These are phyloP conservation scores for Aspergillus nidulans DNA, from an alignment of 495 filamentous ascomycete species.

Conservation along the genomic window DNA sequence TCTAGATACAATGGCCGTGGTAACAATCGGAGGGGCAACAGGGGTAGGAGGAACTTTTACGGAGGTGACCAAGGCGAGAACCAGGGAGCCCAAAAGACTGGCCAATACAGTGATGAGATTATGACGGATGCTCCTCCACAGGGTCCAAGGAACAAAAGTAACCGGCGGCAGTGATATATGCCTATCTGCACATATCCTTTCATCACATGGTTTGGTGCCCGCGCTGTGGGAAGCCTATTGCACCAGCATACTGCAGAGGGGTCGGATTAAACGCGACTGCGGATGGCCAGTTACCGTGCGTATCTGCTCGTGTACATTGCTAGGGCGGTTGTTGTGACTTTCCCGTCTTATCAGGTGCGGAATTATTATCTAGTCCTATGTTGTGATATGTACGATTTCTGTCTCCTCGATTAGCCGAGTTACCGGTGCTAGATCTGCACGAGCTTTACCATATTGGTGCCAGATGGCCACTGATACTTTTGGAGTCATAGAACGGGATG, in stretches of 20 bases:
- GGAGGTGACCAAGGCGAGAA: constrained; percentile 8
- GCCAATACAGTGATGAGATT: constrained; percentile 43
- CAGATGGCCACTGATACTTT: no score
- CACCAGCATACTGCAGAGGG: no score
- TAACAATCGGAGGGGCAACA: constrained; percentile 9
- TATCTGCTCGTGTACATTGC: background rate
- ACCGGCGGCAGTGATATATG: constrained; percentile 18
- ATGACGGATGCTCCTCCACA: constrained; percentile 36
- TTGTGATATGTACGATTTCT: constrained; percentile 28
- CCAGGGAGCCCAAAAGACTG: constrained; percentile 16
- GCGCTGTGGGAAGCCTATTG: background rate
- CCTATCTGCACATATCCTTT: background rate
- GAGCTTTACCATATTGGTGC: background rate
- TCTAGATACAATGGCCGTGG: constrained; percentile 8
- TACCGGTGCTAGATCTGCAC: background rate
- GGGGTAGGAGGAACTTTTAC: constrained; percentile 9
- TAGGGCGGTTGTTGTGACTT: background rate
- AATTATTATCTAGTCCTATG: background rate
- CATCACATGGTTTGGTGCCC: no score
- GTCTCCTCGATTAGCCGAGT: background rate
- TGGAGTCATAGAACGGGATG: background rate
- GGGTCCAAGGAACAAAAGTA: constrained; percentile 21
- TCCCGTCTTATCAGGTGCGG: background rate
- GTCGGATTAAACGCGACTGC: no score
- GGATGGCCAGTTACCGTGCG: background rate